Conservation (phyloP, 2,329 filamentous ascomycete genomes). For the Calonectria ilicicola region DNA sequence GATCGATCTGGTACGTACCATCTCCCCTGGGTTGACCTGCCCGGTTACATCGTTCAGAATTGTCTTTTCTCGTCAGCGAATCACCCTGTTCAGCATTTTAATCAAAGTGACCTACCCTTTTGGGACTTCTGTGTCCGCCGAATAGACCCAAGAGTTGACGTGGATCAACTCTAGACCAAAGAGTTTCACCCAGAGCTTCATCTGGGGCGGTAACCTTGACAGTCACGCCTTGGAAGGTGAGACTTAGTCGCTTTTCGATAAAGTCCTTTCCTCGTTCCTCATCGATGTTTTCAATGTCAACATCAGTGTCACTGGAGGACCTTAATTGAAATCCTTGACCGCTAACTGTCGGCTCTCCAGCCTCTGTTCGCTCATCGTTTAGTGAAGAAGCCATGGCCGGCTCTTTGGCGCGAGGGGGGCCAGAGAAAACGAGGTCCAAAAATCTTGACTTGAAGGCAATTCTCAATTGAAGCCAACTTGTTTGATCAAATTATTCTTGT, state of each 20-base stretch:
- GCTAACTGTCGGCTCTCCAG: background rate
- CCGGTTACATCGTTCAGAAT: conserved; percentile 53
- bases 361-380: conserved; percentile 8
- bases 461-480: background rate
- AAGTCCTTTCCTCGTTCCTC: conserved; percentile 31
- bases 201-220: conserved; percentile 33
- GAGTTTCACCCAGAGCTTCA: conserved; percentile 37
- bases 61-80: conserved; percentile 42
- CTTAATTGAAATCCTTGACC: conserved; percentile 17
- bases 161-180: conserved; percentile 39
- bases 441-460: background rate
- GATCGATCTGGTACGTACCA: conserved; percentile 44
- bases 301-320: conserved; percentile 35
- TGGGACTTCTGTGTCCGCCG: background rate
- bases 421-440: background rate
- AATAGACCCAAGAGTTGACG: conserved; percentile 27
- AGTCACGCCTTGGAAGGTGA: conserved; percentile 36
- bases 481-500: background rate
- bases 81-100: background rate
- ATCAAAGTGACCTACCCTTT: conserved; percentile 9
- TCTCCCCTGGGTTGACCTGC: conserved; percentile 56
- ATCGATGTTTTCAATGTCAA: conserved; percentile 26
- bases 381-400: conserved; percentile 18
- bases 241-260: conserved; percentile 34
- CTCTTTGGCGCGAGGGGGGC: background rate